Evolutionary conservation across 2,329 filamentous ascomycete species (phyloP).

Genomic region (Cercospora sesami): DNA sequence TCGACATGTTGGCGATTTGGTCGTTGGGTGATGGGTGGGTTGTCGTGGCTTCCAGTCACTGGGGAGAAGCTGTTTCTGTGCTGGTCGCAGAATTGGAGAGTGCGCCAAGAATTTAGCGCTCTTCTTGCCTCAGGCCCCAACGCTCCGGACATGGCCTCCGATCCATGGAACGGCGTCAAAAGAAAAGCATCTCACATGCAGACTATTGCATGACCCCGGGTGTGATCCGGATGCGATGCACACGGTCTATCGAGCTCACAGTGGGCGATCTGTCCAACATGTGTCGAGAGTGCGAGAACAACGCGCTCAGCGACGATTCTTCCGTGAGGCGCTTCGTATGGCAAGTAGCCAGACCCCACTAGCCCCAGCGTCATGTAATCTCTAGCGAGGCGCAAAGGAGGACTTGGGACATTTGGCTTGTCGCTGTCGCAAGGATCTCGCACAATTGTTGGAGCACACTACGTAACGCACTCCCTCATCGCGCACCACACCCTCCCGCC

Average conservation of each 20-base stretch:
- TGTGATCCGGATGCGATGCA: background rate
- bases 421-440: constrained; percentile 9
- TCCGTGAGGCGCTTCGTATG: background rate
- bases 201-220: background rate
- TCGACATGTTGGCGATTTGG: constrained; percentile 58
- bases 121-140: background rate
- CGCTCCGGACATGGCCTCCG: background rate
- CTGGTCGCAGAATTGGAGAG: constrained; percentile 4
- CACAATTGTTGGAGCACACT: constrained; percentile 9
- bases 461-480: constrained; percentile 15
- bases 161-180: background rate
- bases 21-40: constrained; percentile 19
- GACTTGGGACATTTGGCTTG: constrained; percentile 7
- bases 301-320: background rate
- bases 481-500: constrained; percentile 6
- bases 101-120: constrained; percentile 3
- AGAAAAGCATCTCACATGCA: constrained; percentile 2
- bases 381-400: constrained; percentile 12
- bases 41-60: constrained; percentile 5
- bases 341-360: constrained; percentile 10
- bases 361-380: background rate
- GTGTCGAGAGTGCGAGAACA: background rate
- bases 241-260: background rate
- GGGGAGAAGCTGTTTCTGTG: background rate
- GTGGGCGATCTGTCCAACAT: background rate